Percentiles rank a stretch among this genome's conserved stretches.
Conservation (phyloP, 331 rosid species). For the Saraca asoca region DNA sequence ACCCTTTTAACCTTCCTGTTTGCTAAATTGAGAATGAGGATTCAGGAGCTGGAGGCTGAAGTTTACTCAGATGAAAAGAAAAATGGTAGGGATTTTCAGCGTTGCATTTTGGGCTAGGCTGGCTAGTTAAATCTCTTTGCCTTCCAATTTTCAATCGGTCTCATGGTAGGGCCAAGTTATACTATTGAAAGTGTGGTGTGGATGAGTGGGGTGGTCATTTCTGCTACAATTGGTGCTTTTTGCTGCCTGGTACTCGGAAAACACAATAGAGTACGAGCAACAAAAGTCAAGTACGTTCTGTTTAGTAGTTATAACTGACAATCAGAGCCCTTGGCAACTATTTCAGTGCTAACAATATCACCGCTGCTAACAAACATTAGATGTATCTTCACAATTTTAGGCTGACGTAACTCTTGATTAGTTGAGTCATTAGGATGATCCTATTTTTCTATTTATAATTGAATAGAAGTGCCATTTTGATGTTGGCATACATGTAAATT, state of each 20-base stretch:
- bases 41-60: conserved; percentile 53
- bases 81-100: too few relatives aligned
- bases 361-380: conserved; percentile 33
- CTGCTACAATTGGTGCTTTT: conserved; percentile 32
- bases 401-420: conserved; percentile 39
- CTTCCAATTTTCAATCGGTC: conserved; percentile 56
- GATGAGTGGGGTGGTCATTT: conserved; percentile 38
- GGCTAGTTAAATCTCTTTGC: conserved; percentile 70
- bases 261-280: too few relatives aligned
- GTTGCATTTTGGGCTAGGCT: too few relatives aligned
- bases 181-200: conserved; percentile 34
- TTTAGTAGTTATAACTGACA: conserved; percentile 34
- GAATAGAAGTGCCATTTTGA: conserved; percentile 30
- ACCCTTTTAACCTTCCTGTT: conserved; percentile 49
- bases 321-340: conserved; percentile 28
- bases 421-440: conserved; percentile 25
- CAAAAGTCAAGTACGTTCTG: conserved; percentile 9
- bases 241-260: conserved; percentile 28
- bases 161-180: conserved; percentile 56
- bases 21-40: conserved; percentile 43
- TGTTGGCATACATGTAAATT: conserved; percentile 41
- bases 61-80: conserved; percentile 42
- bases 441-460: conserved; percentile 17
- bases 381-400: too few relatives aligned
- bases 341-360: not conserved